These are phyloP conservation scores for Xylaria arbuscula DNA, from an alignment of 2,329 filamentous ascomycete species.

Conservation along the genomic window DNA sequence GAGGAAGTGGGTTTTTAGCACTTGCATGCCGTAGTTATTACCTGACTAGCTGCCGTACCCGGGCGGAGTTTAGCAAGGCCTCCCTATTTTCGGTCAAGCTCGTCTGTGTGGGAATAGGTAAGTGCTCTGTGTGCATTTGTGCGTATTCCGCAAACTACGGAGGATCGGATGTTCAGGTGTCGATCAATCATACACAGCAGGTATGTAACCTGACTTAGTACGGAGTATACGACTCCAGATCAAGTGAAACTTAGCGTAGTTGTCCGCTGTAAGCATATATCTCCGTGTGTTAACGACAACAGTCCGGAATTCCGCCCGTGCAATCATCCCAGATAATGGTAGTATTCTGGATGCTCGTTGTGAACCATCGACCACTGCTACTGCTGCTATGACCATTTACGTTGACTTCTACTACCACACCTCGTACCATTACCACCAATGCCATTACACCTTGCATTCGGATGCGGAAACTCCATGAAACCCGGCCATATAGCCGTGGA, in stretches of 20 bases:
- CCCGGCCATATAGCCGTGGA: constrained; percentile 19
- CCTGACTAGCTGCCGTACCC: not conserved
- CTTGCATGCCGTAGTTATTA: not conserved
- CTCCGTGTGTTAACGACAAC: constrained; percentile 10
- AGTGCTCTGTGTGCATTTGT: constrained; percentile 17
- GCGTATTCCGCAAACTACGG: constrained; percentile 30
- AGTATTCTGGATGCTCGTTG: constrained; percentile 6
- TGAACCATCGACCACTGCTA: not conserved
- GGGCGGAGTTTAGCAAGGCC: constrained; percentile 6
- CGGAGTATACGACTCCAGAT: constrained; percentile 10
- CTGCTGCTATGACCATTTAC: not conserved
- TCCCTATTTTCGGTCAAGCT: constrained; percentile 9
- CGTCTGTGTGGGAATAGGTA: not conserved
- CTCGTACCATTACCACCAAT: not conserved
- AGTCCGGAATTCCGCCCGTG: not conserved
- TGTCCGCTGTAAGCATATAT: not conserved
- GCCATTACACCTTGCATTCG: not conserved
- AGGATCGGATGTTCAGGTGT: constrained; percentile 20
- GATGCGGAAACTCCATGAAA: constrained; percentile 15
- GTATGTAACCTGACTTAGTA: constrained; percentile 6
- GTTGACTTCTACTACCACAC: constrained; percentile 2
- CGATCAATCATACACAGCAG: not conserved
- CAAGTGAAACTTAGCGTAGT: not conserved
- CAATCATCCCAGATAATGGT: not conserved
- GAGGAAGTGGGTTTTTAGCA: not conserved